Base-by-base conservation (phyloP, 768 basidiomycete species). In the Pholiota microspora region DNA sequence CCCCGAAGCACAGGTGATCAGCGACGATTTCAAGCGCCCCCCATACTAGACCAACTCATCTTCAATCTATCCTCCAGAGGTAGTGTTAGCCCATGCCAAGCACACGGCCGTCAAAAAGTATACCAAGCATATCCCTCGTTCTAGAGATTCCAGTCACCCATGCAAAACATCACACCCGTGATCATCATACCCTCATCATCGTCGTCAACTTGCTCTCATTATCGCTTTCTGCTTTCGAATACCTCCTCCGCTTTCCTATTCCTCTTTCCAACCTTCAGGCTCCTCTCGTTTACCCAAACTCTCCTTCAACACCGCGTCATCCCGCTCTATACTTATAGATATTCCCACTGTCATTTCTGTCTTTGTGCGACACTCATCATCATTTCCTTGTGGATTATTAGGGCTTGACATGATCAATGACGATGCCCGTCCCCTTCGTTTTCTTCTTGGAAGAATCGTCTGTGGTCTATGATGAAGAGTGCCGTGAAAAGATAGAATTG, bases 1-100 rank as follows among this genome's bases (percentile, higher is more conserved):
- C 64, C 73, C 79, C 7, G 86, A 88, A 67, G 75, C 81, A 15
- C 83, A 84, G 53, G 71, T 68, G 49, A 81, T 81, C 62, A 78
- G 69, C 62, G 73, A 77, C 51, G 86, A 88, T 57, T 85, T 86
- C 76, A 88, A 88, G 66, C 78, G 73, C 16, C 82, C 82, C 16
- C 76, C 76, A 0, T 78, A 77, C 59, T 77, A 58, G 55, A 42
- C 23, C 28, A 4, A 25, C 18, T 32, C 34, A 29, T 21, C 23
- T 13, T 23, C 31, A 38, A 38, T 24, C 38, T 31, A 35, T 27
- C 31, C 16, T 42, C 28, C 31, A 27, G 44, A 54, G 46, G 38
- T 49, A 15, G 23, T 40, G 44, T 25, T 24, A 15, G 36, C 36
- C 31, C 42, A 49, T 45, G 50, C 34, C 54, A 18, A 28, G 38